Evolutionary conservation across 345 rosid species (phyloP).

Genomic region (Aethionema arabicum): DNA sequence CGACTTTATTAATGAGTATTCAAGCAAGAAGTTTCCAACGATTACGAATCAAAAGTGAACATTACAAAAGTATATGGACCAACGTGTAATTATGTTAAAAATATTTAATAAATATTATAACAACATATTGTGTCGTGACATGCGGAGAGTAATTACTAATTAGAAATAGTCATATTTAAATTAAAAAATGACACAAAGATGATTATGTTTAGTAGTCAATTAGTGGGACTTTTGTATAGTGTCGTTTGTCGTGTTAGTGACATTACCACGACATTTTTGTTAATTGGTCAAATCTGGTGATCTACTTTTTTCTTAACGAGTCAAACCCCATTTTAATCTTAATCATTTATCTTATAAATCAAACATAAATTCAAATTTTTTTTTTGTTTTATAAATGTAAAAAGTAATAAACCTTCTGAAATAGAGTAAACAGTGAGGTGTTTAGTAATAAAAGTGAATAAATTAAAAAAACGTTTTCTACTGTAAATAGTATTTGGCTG

Average conservation of each 20-base stretch:
- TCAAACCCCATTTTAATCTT: not conserved
- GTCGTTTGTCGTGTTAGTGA: conserved; percentile 36
- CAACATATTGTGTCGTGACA: conserved; percentile 24
- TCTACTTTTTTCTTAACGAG: conserved; percentile 11
- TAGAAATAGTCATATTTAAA: not conserved
- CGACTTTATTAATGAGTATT: conserved; percentile 8
- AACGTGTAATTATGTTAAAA: conserved; percentile 17
- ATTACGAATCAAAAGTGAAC: conserved; percentile 27
- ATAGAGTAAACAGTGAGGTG: too few relatives aligned
- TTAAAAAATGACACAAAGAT: conserved; percentile 24
- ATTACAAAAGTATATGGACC: conserved; percentile 24
- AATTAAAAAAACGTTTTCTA: too few relatives aligned
- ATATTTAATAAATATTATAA: conserved; percentile 7
- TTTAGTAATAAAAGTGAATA: too few relatives aligned
- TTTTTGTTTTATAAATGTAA: too few relatives aligned
- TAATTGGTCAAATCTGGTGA: conserved; percentile 26
- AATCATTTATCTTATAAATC: too few relatives aligned
- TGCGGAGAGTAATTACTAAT: conserved; percentile 26
- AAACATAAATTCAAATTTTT: too few relatives aligned
- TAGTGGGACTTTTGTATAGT: conserved; percentile 5
- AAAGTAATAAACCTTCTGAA: too few relatives aligned
- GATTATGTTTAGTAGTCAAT: conserved; percentile 30
- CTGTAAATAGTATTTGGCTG: too few relatives aligned
- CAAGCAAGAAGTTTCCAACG: conserved; percentile 25
- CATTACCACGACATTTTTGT: conserved; percentile 28